Percentiles rank a stretch among this genome's conserved stretches.
Conservation (phyloP, 208 protist species). For the Trypanosoma brucei region DNA sequence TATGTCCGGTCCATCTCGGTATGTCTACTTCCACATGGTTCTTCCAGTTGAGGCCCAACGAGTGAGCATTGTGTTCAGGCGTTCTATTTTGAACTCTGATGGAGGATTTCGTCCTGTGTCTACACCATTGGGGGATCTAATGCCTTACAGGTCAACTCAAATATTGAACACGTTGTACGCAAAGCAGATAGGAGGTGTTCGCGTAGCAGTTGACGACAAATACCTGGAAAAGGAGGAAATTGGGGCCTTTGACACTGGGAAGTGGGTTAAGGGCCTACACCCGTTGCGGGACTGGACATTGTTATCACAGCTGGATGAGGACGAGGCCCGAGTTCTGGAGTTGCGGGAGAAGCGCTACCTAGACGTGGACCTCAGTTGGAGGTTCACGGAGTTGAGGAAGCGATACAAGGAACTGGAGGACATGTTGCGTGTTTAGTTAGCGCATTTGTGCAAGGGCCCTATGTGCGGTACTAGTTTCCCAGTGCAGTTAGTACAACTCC, state of each 20-base stretch:
- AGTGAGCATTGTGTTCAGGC: conserved; percentile 80
- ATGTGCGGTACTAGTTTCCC: background rate
- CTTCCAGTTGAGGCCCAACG: conserved; percentile 80
- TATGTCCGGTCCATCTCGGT: conserved; percentile 79
- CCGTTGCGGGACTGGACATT: conserved; percentile 84
- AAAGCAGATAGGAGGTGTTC: conserved; percentile 76
- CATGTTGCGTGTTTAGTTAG: conserved; percentile 20
- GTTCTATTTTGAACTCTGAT: conserved; percentile 85
- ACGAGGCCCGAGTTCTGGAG: conserved; percentile 69
- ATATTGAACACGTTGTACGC: conserved; percentile 84
- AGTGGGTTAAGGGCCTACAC: conserved; percentile 79
- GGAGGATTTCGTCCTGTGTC: conserved; percentile 68
- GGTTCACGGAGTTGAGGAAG: conserved; percentile 62
- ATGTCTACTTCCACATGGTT: conserved; percentile 91
- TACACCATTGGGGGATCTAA: conserved; percentile 62
- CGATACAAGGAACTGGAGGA: conserved; percentile 68
- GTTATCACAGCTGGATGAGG: conserved; percentile 77
- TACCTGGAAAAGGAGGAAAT: conserved; percentile 73
- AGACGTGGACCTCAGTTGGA: conserved; percentile 79
- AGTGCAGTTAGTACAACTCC: too few species aligned
- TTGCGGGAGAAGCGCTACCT: conserved; percentile 71
- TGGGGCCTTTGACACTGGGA: conserved; percentile 78
- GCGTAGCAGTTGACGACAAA: conserved; percentile 72
- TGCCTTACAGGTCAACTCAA: conserved; percentile 80
- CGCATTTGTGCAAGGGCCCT: background rate